phyloP scores from a whole-genome alignment of 148 eudicot species.

The Rhododendron kiyosumense region DNA sequence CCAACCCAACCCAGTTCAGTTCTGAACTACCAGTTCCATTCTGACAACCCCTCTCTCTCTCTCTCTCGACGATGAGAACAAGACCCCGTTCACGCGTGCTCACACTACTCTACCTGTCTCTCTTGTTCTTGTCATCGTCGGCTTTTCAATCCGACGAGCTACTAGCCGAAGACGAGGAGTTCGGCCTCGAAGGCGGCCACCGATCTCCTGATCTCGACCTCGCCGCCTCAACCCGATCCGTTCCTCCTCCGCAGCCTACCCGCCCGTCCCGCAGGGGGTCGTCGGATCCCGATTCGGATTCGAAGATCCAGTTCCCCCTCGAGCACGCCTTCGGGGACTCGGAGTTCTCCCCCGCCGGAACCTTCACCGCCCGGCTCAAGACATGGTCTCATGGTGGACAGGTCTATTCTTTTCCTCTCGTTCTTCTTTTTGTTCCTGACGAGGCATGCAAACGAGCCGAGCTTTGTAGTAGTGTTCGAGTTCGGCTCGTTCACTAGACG shows the following conservation, averaged over 20 bases:
- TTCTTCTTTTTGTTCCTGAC: neutral
- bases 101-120: neutral
- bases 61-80: conserved; percentile 5
- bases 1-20: neutral
- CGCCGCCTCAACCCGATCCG: neutral
- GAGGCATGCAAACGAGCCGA: neutral
- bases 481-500: neutral
- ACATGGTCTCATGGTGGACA: conserved; percentile 80
- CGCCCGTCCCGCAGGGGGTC: conserved; percentile 35
- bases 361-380: conserved; percentile 80
- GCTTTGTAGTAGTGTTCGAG: neutral
- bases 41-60: neutral
- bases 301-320: conserved; percentile 66
- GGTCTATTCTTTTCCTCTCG: conserved; percentile 24
- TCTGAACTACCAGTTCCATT: neutral
- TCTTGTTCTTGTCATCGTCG: conserved; percentile 7
- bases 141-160: conserved; percentile 88
- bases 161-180: conserved; percentile 63
- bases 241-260: neutral
- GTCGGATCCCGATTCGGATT: conserved; percentile 63
- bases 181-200: conserved; percentile 45
- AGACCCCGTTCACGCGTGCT: neutral
- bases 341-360: conserved; percentile 67
- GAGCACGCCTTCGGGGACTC: conserved; percentile 90
- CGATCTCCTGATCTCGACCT: conserved; percentile 26